Conservation (phyloP, 805 yeast species). For the Saturnispora diversa region DNA sequence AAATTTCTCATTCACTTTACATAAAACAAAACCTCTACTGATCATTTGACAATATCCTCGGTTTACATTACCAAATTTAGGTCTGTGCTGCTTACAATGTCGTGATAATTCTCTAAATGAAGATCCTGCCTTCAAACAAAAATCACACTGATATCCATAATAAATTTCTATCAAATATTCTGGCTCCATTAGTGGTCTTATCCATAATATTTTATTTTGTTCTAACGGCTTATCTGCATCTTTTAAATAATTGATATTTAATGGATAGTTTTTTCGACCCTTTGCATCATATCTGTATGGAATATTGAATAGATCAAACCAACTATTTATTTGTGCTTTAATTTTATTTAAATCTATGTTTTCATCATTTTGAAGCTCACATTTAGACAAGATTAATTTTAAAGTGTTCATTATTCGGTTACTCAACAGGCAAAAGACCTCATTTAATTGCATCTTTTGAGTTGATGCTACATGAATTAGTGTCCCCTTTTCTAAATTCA, state of each 20-base stretch:
- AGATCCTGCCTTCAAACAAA: slow-evolving; percentile 9
- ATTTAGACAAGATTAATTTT: slow-evolving; percentile 2
- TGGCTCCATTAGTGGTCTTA: slow-evolving; percentile 8
- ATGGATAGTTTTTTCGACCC: slow-evolving; percentile 4
- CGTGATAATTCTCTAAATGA: background rate
- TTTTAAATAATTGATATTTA: slow-evolving; percentile 2
- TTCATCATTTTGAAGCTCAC: slow-evolving; percentile 2
- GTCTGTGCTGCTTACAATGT: slow-evolving; percentile 1
- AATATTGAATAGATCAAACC: slow-evolving; percentile 8
- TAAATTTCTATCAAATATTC: slow-evolving; percentile 10
- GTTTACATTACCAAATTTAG: background rate
- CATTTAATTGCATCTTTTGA: slow-evolving; percentile 1
- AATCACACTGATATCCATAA: slow-evolving; percentile 11
- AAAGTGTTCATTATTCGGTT: slow-evolving; percentile 3
- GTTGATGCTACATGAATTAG: slow-evolving; percentile 12
- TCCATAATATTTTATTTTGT: background rate
- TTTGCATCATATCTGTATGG: background rate
- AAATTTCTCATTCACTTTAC: slow-evolving; percentile 4
- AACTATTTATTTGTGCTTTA: slow-evolving; percentile 3
- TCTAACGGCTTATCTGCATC: background rate
- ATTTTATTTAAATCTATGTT: background rate
- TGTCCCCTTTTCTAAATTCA: slow-evolving; percentile 13
- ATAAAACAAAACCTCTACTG: slow-evolving; percentile 3
- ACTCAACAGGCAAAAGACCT: slow-evolving; percentile 4
- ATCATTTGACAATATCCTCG: slow-evolving; percentile 6